Conservation (phyloP, 768 basidiomycete genomes). For the Mycena chlorophos region DNA sequence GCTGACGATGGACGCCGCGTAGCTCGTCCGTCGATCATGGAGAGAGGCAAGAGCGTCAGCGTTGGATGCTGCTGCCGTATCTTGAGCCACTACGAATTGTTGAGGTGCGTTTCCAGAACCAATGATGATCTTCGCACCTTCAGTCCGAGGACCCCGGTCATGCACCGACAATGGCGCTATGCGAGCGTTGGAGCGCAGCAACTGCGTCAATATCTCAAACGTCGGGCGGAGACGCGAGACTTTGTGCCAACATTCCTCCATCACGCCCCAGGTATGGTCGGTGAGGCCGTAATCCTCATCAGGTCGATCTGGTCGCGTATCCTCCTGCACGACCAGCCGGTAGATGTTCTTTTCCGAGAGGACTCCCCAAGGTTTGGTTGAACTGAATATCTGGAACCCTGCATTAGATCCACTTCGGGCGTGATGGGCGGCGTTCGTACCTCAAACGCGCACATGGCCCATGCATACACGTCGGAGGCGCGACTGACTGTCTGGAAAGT, state of each 20-base stretch:
- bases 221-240: constrained; percentile 27
- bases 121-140: no score
- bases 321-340: constrained; percentile 26
- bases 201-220: constrained; percentile 26
- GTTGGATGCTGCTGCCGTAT: not conserved
- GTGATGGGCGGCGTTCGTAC: constrained; percentile 10
- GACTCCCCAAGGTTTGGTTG: constrained; percentile 27
- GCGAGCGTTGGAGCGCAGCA: constrained; percentile 9
- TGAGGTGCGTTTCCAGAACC: no score
- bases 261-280: constrained; percentile 26
- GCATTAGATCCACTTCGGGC: not conserved
- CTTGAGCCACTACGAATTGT: not conserved
- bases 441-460: constrained; percentile 29
- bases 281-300: constrained; percentile 24
- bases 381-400: constrained; percentile 25
- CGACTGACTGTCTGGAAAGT: constrained; percentile 23
- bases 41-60: constrained; percentile 8
- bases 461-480: constrained; percentile 30
- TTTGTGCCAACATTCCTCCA: constrained; percentile 29
- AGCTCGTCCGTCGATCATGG: constrained; percentile 4
- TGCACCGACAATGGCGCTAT: not conserved
- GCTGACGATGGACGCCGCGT: constrained; percentile 12
- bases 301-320: constrained; percentile 30
- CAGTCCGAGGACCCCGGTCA: not conserved
- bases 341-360: constrained; percentile 29